Conservation (phyloP, 1,139 yeast species). For the Hansenula anomala region DNA sequence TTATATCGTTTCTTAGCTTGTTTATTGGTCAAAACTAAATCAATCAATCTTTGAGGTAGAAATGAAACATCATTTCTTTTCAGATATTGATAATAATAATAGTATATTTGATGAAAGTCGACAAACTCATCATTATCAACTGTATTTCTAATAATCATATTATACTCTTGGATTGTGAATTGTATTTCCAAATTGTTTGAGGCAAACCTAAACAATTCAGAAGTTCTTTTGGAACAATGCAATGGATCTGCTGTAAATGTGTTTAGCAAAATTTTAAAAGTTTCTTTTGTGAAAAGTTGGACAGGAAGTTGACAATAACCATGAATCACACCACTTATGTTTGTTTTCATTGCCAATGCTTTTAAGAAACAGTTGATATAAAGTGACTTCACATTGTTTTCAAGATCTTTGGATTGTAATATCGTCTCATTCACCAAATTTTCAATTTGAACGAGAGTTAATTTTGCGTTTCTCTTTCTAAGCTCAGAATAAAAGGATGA, state of each 20-base stretch:
- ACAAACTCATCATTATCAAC: no score
- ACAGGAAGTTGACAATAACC: conserved; percentile 9
- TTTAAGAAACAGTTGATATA: conserved; percentile 9
- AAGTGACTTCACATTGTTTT: conserved; percentile 3
- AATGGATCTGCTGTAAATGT: conserved; percentile 12
- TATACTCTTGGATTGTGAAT: no score
- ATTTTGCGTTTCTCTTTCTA: background rate
- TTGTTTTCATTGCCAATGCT: conserved; percentile 8
- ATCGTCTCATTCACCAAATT: background rate
- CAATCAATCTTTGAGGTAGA: no score
- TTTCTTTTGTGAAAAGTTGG: conserved; percentile 1
- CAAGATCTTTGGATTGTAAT: background rate
- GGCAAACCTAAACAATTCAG: conserved; percentile 8
- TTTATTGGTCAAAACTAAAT: no score
- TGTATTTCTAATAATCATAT: no score
- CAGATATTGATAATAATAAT: no score
- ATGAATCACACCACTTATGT: conserved; percentile 15
- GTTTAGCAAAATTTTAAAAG: conserved; percentile 11
- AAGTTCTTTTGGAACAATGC: conserved; percentile 6
- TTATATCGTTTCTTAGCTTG: no score
- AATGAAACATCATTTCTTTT: no score
- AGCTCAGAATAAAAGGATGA: no score
- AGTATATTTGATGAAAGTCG: no score
- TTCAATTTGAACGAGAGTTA: background rate
- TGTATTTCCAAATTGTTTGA: background rate